Evolutionary conservation across 139 green algal genomes (phyloP), one percentile per base, ranked within the genome.

Genomic region (Tetraselmis chui): DNA sequence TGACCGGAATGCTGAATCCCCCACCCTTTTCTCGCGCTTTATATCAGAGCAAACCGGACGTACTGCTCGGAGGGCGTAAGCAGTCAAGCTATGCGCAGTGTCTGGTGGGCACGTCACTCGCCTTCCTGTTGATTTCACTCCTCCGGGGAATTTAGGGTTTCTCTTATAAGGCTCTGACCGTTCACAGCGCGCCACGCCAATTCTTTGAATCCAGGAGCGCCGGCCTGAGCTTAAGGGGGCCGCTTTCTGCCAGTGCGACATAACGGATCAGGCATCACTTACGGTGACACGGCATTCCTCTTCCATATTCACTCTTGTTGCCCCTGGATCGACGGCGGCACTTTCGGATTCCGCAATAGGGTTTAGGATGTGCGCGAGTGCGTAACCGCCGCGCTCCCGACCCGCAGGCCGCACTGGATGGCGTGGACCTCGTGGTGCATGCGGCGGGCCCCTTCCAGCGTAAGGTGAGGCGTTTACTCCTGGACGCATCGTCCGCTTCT

Each of bases 401-500:
- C 45, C 11, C 45, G 29, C 59, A 32, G 30, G 59, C 74, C 2
- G 74, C 75, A 0, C 28, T 87, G 25, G 1, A 85, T 45, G 84
- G 84, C 31, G 85, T 85, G 2, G 88, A 93, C 80, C 82, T 97
- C 28, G 89, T 98, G 23, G 88, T 99, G 22, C 95, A 99, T 82
- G 85, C 89, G 2, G 96, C 96, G 0, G 96, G 96, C 0, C 96
- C 96, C 30, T 99, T 99, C 88, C 96, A 99, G 89, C 87, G 91
- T 30, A 88, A 91, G 28, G 80, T 87, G 1, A 89, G 87, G 81
- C 76, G 83, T 23, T n/a, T n/a, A n/a, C n/a, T n/a, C n/a, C n/a
- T n/a, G n/a, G n/a, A n/a, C n/a, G n/a, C n/a, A n/a, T n/a, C n/a
- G n/a, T n/a, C n/a, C n/a, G n/a, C n/a, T n/a, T n/a, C n/a, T n/a